Evolutionary conservation across 2,329 filamentous ascomycete species (phyloP).

Genomic region (Tolypocladium nubicola): DNA sequence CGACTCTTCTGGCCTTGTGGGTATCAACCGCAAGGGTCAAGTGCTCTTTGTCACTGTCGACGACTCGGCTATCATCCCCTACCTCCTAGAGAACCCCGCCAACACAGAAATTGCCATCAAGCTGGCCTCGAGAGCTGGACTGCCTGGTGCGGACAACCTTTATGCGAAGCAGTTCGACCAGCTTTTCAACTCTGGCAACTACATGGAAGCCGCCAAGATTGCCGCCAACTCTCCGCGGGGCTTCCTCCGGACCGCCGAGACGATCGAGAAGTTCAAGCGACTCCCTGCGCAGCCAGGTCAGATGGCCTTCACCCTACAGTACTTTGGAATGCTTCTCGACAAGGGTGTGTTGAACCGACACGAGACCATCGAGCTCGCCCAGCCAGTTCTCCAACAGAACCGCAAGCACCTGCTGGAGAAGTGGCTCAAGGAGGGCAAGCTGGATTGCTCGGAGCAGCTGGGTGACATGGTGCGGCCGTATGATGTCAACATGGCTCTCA

Average conservation of each 20-base stretch:
- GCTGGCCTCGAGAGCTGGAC: conserved; percentile 84
- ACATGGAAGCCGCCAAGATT: conserved; percentile 83
- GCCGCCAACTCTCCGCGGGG: conserved; percentile 93
- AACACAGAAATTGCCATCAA: conserved; percentile 92
- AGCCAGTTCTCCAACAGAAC: conserved; percentile 86
- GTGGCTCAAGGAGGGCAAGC: conserved; percentile 93
- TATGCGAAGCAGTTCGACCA: conserved; percentile 91
- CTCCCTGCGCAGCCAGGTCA: conserved; percentile 71
- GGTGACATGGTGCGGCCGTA: conserved; percentile 88
- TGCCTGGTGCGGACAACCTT: conserved; percentile 87
- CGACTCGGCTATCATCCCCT: conserved; percentile 82
- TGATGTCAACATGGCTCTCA: conserved; percentile 77
- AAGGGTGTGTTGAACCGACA: conserved; percentile 89
- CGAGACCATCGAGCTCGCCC: conserved; percentile 86
- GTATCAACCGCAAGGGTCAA: conserved; percentile 96
- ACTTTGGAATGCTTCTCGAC: conserved; percentile 94
- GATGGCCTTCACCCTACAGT: conserved; percentile 90
- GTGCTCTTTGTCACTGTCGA: conserved; percentile 90
- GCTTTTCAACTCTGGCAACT: conserved; percentile 69
- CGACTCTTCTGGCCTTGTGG: conserved; percentile 78
- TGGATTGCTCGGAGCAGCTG: conserved; percentile 91
- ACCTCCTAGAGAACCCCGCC: conserved; percentile 91
- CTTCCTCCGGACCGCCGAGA: conserved; percentile 87
- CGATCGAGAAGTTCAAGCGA: conserved; percentile 91
- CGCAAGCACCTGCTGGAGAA: conserved; percentile 95